These are phyloP conservation scores for Sanghuangporus weigelae DNA, from an alignment of 1,284 basidiomycete genomes.

Conservation along the genomic window DNA sequence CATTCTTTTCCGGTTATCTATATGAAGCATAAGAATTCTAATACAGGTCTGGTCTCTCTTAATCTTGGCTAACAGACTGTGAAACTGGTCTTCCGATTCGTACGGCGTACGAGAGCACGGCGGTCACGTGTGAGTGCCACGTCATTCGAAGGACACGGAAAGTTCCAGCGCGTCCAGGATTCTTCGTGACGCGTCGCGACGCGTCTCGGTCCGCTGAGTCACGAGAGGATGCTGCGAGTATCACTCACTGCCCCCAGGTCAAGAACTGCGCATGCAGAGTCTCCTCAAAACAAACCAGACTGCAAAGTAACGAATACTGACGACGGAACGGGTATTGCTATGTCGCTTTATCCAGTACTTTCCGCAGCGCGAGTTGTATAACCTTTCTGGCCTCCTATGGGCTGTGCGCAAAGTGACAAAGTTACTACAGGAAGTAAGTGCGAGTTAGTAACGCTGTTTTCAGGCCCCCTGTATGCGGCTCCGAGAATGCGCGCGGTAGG, in stretches of 20 bases:
- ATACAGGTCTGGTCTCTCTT: no score
- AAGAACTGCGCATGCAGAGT: background rate
- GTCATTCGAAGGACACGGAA: background rate
- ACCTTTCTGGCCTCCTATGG: background rate
- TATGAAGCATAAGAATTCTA: no score
- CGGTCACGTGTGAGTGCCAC: background rate
- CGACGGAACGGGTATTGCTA: background rate
- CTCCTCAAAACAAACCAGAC: background rate
- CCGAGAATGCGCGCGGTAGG: background rate
- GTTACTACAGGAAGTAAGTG: background rate
- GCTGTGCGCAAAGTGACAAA: background rate
- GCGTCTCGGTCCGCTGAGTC: background rate
- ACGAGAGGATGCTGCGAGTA: background rate
- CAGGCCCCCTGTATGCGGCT: background rate
- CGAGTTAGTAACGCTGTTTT: background rate
- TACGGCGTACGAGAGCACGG: background rate
- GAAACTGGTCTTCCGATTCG: background rate
- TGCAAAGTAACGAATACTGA: background rate
- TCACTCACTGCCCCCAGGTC: background rate
- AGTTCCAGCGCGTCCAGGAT: background rate
- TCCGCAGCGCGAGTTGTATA: background rate
- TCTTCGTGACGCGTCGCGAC: background rate
- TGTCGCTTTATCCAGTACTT: background rate
- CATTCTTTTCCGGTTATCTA: no score
- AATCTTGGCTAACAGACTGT: no score